Base-by-base conservation (phyloP, 2,329 filamentous ascomycete species). In the Purpureocillium takamizusanense region DNA sequence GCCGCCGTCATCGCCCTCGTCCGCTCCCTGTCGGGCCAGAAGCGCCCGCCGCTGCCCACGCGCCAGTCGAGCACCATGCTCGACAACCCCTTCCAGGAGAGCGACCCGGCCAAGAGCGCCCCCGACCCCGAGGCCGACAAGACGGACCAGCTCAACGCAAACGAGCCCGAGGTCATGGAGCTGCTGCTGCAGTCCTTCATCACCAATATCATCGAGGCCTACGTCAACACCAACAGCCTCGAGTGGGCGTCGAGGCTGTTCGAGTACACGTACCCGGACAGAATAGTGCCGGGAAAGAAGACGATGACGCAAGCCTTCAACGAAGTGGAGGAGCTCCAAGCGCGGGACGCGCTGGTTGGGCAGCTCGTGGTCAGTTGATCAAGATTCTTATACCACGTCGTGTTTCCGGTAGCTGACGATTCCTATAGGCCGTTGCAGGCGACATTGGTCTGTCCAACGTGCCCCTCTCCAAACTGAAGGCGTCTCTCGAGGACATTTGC, bases 161-260 rank as follows among this genome's bases (percentile, higher is more conserved):
- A 69, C 28, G 83, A 89, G 55, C 64, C 63, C 2, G 72, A 69
- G 8, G 64, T 88, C 43, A 76, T 82, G 51, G 67, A 67, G 28
- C 76, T 73, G 41, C 64, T 90, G 13, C 61, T 90, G 17, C 81
- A 86, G 52, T 79, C 81, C 2, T 89, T 92, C 56, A 69, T 86
- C n/a, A 86, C 83, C 0, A 83, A 85, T 53, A 63, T 89, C 14
- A 61, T 89, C 10, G 84, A 89, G 54, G 74, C 81, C 33, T 90
- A 86, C 47, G 71, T 86, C 43, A 78, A 78, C 46, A 65, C 61
- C 7, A 73, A 78, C 46, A 64, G 66, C 17, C 56, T 82, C 55
- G 70, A 74, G 33, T 82, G 78, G 78, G 70, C 78, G 2, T 63
- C 73, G 12, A 65, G 85, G 36, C 57, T 88, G 40, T 68, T 84